These are phyloP conservation scores for Sphagnum tenellum DNA, from an alignment of 225 moss, liverwort and hornwort species.

Conservation along the genomic window DNA sequence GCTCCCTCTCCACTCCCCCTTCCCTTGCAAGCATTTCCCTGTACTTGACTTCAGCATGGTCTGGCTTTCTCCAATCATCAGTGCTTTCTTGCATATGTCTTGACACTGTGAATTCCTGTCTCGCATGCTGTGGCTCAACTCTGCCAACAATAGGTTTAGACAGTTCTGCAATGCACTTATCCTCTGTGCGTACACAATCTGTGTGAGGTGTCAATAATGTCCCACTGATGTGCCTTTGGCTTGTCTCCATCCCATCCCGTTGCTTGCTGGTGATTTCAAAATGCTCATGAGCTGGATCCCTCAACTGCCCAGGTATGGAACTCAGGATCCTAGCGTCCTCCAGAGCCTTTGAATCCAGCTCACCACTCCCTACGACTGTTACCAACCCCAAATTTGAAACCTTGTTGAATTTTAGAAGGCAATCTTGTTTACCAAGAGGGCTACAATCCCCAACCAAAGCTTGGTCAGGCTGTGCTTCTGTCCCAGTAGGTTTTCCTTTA, in stretches of 20 bases:
- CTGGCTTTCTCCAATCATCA: slow-evolving; percentile 1
- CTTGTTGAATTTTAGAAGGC: no score
- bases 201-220: not conserved
- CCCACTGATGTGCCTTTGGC: no score
- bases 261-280: no score
- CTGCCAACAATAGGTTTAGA: no score
- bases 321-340: not conserved
- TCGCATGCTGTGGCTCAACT: not conserved
- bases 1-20: slow-evolving; percentile 2
- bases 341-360: not conserved
- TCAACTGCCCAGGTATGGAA: not conserved
- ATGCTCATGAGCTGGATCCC: no score
- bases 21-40: slow-evolving; percentile 4
- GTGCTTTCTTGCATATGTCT: not conserved
- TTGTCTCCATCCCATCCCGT: no score
- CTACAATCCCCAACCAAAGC: no score
- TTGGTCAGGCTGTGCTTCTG: not conserved
- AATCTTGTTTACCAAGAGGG: no score
- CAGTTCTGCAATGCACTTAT: not conserved
- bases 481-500: not conserved
- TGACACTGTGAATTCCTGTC: slow-evolving; percentile 1
- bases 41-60: slow-evolving; percentile 3
- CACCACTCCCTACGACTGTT: not conserved
- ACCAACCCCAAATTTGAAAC: no score
- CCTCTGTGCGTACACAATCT: not conserved